Percentiles rank a stretch among this genome's conserved stretches.
Evolutionary conservation across 2,329 filamentous ascomycete species (phyloP).

Genomic region (Colletotrichum sojae): DNA sequence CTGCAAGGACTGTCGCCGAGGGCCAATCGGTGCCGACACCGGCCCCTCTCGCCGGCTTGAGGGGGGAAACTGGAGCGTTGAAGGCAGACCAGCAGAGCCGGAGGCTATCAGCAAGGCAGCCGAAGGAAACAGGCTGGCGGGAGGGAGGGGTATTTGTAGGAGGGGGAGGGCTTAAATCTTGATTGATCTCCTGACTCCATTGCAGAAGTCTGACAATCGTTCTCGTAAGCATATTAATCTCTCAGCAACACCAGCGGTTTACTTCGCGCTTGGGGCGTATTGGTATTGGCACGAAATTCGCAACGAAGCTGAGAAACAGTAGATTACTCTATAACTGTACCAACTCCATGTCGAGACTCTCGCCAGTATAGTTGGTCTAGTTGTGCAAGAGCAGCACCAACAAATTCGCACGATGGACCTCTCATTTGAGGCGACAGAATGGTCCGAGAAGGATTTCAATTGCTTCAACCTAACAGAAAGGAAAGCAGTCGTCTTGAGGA

Average conservation of each 20-base stretch:
- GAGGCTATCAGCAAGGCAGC: slow-evolving; percentile 13
- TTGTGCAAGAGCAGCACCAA: no score
- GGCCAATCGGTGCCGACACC: background rate
- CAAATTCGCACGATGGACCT: background rate
- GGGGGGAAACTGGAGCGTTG: background rate
- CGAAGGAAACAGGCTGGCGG: background rate
- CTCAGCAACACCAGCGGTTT: no score
- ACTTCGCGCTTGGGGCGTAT: no score
- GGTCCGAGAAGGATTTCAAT: background rate
- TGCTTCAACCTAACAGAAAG: background rate
- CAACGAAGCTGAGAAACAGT: no score
- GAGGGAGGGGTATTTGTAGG: slow-evolving; percentile 1
- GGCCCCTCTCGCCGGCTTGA: background rate
- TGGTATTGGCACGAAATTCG: no score
- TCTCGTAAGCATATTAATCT: no score
- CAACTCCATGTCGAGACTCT: no score
- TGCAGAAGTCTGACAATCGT: no score
- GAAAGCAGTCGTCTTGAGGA: slow-evolving; percentile 1
- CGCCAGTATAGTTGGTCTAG: no score
- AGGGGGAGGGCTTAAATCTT: background rate
- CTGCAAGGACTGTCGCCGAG: background rate
- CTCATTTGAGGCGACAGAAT: background rate
- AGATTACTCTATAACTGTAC: no score
- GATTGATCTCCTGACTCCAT: background rate
- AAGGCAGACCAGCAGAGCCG: background rate